Conservation (phyloP, 192 early-diverging fungal species). For the Allomyces macrogynus region DNA sequence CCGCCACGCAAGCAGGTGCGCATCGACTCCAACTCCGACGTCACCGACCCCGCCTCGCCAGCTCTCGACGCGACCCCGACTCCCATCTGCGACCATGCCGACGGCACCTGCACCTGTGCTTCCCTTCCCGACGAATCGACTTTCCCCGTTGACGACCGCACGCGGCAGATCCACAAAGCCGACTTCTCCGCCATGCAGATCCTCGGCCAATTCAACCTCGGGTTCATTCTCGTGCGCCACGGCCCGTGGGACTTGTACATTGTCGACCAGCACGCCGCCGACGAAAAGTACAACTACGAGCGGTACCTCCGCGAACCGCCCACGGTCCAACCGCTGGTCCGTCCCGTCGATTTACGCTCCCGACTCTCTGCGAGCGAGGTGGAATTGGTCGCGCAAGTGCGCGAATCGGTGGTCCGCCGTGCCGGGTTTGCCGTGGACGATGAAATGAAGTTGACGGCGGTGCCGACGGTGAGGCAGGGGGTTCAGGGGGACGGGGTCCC, state of each 20-base stretch:
- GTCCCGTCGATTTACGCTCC: neutral
- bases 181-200: conserved; percentile 74
- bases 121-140: too few relatives aligned
- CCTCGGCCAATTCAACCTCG: conserved; percentile 90
- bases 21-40: too few relatives aligned
- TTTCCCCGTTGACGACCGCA: too few relatives aligned
- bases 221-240: conserved; percentile 64
- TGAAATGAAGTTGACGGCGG: too few relatives aligned
- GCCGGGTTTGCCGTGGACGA: neutral
- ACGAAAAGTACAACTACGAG: conserved; percentile 97
- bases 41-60: too few relatives aligned
- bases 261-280: conserved; percentile 92
- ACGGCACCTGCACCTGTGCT: too few relatives aligned
- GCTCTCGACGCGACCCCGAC: too few relatives aligned
- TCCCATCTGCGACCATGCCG: too few relatives aligned
- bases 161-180: conserved; percentile 33
- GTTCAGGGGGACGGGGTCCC: too few relatives aligned
- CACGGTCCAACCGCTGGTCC: neutral
- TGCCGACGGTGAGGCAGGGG: too few relatives aligned
- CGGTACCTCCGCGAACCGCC: conserved; percentile 6
- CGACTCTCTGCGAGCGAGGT: neutral
- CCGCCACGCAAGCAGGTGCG: too few relatives aligned
- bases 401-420: neutral
- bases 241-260: conserved; percentile 57
- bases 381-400: neutral